A percentile compares a stretch with the other conserved stretches of the same genome.
Conservation (phyloP, 139 green algal species). For the Microglena sp. region DNA sequence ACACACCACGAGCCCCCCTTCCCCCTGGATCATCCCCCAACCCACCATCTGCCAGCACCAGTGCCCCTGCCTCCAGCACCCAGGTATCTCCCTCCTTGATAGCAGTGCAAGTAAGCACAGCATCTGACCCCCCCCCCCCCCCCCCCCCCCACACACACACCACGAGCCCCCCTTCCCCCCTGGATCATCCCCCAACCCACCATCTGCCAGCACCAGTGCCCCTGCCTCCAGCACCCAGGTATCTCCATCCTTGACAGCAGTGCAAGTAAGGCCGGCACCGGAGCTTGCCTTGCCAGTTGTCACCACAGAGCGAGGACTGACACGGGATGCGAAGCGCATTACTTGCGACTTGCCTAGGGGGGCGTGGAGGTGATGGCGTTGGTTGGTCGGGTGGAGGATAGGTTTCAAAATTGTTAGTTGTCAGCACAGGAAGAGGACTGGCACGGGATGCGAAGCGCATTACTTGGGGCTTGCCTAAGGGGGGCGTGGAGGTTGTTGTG, state of each 20-base stretch:
- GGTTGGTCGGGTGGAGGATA: too few relatives aligned
- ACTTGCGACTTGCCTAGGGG: conserved; percentile 57
- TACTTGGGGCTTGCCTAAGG: conserved; percentile 56
- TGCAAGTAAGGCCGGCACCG: conserved; percentile 69
- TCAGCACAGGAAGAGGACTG: conserved; percentile 56
- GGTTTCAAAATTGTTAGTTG: conserved; percentile 56
- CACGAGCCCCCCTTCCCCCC: background rate
- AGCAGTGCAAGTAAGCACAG: conserved; percentile 75
- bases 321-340: conserved; percentile 62
- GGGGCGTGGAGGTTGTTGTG: too few relatives aligned
- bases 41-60: conserved; percentile 72
- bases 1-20: background rate
- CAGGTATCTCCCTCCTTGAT: conserved; percentile 68
- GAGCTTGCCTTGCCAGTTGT: conserved; percentile 62
- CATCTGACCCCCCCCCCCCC: too few relatives aligned
- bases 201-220: conserved; percentile 76
- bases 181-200: conserved; percentile 32
- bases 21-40: conserved; percentile 1
- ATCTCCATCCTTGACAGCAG: conserved; percentile 64
- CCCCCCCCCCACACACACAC: background rate
- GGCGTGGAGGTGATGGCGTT: too few relatives aligned
- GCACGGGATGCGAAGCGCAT: conserved; percentile 66
- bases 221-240: conserved; percentile 84
- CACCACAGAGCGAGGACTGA: conserved; percentile 57
- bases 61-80: conserved; percentile 75